Percentiles rank a stretch among this genome's conserved stretches.
These are phyloP conservation scores for Chloranthus sessilifolius DNA, from an alignment of 164 flowering plant genomes.

Conservation along the genomic window DNA sequence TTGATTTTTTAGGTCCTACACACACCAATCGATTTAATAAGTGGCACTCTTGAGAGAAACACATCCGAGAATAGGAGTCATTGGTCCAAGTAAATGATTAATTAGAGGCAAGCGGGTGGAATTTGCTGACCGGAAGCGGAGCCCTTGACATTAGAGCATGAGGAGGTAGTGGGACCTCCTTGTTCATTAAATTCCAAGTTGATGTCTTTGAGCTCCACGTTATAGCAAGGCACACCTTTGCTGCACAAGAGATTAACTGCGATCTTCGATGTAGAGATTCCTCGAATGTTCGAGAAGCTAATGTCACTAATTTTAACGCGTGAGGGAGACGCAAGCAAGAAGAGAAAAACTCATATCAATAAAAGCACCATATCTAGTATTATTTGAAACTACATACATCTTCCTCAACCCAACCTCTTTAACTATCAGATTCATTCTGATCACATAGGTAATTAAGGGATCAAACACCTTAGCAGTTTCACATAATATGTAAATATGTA, in stretches of 20 bases:
- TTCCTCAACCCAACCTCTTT: too few relatives aligned
- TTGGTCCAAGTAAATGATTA: too few relatives aligned
- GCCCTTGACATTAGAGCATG: constrained; percentile 10
- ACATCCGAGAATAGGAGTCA: too few relatives aligned
- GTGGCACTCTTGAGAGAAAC: too few relatives aligned
- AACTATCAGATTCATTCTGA: too few relatives aligned
- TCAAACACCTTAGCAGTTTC: too few relatives aligned
- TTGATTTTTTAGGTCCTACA: too few relatives aligned
- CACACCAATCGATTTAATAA: too few relatives aligned
- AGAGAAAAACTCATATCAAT: neutral
- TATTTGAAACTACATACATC: too few relatives aligned
- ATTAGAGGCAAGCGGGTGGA: constrained; percentile 10
- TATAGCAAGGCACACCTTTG: constrained; percentile 17
- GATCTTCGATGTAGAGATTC: constrained; percentile 19
- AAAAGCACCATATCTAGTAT: too few relatives aligned
- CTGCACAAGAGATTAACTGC: constrained; percentile 24
- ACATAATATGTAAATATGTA: too few relatives aligned
- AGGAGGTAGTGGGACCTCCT: constrained; percentile 14
- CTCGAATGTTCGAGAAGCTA: constrained; percentile 17
- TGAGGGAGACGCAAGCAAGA: constrained; percentile 15
- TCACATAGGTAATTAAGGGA: too few relatives aligned
- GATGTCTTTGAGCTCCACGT: constrained; percentile 18
- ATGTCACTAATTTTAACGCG: constrained; percentile 19
- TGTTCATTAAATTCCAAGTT: constrained; percentile 16
- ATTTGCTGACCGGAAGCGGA: neutral